Evolutionary conservation across 306 rosid genomes (phyloP), one percentile per base, ranked within the genome.

Genomic region (Fragaria ananassa): DNA sequence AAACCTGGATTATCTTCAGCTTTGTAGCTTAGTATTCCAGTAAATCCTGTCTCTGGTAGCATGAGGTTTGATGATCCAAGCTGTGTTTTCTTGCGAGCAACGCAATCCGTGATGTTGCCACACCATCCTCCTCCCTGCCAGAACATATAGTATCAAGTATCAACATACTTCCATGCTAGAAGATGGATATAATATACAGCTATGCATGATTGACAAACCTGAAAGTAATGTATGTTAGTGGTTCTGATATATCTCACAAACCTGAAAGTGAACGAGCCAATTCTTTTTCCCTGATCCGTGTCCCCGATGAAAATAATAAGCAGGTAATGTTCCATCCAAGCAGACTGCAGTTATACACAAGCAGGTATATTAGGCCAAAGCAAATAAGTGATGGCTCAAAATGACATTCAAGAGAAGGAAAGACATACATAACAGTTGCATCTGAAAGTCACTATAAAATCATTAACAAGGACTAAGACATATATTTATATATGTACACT

Each of bases 51-150:
- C 76, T 87, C 85, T 42, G 83, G 88, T 82, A 88, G 94, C 98
- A 90, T 93, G 80, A 66, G 86, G 0, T 46, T 27, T 17, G 96
- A 89, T 13, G 96, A 93, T 68, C 97, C 97, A 11, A 79, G 85
- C 49, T 82, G 51, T 2, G 90, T 83, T 78, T 65, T 87, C 83
- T 81, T 90, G 53, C 96, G 94, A 76, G 76, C 76, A 65, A 84
- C 86, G 62, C 98, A 89, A 47, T 79, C 83, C 74, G 83, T 87
- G 47, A 85, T 50, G 74, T 81, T 84, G 56, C 88, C 81, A 83
- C 98, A 93, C 98, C 96, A 93, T 72, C 91, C 96, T 72, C 98
- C 98, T 68, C 98, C 96, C 96, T 93, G 89, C 79, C 84, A 85
- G 74, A 79, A 57, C 58, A 78, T 81, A 75, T 15, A 31, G 35